A percentile compares a stretch with the other conserved stretches of the same genome.
Evolutionary conservation across 768 basidiomycete species (phyloP).

Genomic region (Pulveroboletus frians): DNA sequence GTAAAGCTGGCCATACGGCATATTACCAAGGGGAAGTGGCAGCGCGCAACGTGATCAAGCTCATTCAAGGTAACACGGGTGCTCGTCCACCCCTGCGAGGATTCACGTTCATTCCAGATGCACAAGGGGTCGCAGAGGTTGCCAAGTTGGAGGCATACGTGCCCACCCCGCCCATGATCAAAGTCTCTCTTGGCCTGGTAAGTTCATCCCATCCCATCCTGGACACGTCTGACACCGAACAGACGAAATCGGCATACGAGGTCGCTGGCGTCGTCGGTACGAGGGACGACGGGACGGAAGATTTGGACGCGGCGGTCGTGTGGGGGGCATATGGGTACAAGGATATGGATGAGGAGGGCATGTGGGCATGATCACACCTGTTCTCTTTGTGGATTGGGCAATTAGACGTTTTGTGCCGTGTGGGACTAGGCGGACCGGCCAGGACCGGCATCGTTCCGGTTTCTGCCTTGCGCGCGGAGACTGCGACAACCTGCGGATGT

Average conservation of each 20-base stretch:
- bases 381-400: no score
- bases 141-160: slow-evolving; percentile 39
- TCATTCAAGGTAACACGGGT: slow-evolving; percentile 30
- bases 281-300: slow-evolving; percentile 40
- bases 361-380: slow-evolving; percentile 4
- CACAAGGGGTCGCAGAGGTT: not conserved
- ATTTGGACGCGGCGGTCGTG: slow-evolving; percentile 42
- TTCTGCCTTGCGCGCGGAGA: no score
- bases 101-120: not conserved
- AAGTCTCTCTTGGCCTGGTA: slow-evolving; percentile 57
- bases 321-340: slow-evolving; percentile 45
- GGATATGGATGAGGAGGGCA: slow-evolving; percentile 28
- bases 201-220: slow-evolving; percentile 13
- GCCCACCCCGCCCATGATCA: slow-evolving; percentile 50
- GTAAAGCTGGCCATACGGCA: slow-evolving; percentile 55
- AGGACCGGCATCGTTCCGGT: no score
- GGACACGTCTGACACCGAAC: no score
- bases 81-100: not conserved
- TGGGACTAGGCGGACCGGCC: no score
- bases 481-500: no score
- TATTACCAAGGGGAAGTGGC: slow-evolving; percentile 50
- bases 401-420: no score
- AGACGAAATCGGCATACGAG: slow-evolving; percentile 45
- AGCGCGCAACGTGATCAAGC: slow-evolving; percentile 47
- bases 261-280: slow-evolving; percentile 41